Base-by-base conservation (phyloP, 305 asterid genomes). In the Lippia alba region DNA sequence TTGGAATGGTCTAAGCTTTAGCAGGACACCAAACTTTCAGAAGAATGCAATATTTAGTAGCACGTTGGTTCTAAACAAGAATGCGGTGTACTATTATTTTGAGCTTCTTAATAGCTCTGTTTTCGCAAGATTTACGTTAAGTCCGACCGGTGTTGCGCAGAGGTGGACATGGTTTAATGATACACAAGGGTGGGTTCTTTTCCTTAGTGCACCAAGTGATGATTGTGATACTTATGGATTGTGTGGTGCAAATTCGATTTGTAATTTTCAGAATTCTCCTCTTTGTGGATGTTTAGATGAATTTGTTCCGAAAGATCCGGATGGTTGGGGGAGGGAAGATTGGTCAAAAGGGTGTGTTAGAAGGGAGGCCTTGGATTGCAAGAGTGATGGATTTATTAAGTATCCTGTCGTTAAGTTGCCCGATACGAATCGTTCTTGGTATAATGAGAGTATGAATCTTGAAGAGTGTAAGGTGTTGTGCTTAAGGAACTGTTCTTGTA, bases 31-130 rank as follows among this genome's bases (percentile, higher is more conserved):
- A 12, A 59, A 55, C 3, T 54, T 74, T 7, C 14, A 18, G 14
- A 61, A 4, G 12, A 74, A 74, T 24, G 55, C 70, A 0, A 15
- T 68, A 6, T 74, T 67, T 41, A 53, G 4, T 4, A 67, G 32
- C 32, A 49, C 56, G 12, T 61, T 74, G 4, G 79, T 68, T 11
- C 60, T 56, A 58, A 74, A 61, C 36, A 20, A 54, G 65, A 45
- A 14, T 6, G 79, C 61, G 64, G 79, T 63, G 10, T 74, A 68
- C 64, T 74, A 74, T 69, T 61, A 51, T 10, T 74, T 39, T 11
- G 64, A 68, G 39, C 74, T 74, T 0, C 0, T 61, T n/a, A 61
- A 61, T 33, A 53, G 1, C 10, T 67, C 71, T 1, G 51, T 45
- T 10, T 44, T 61, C 15, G 54, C 74, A 1, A 67, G 79, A 59